Evolutionary conservation across 305 asterid genomes (phyloP), one percentile per base, ranked within the genome.

Genomic region (Solanum hybrid): DNA sequence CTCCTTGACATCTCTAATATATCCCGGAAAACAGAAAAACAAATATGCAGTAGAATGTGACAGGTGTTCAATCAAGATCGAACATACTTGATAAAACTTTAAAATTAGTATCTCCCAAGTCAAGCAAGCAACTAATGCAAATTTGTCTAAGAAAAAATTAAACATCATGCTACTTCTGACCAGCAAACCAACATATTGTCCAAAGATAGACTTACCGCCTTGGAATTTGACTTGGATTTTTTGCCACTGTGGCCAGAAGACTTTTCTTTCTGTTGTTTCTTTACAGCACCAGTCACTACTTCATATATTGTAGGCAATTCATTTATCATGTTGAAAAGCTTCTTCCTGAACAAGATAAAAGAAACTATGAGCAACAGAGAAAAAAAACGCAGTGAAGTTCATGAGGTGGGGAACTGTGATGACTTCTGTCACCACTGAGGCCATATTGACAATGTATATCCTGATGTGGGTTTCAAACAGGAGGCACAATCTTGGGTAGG

Each of bases 291-390:
- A 34, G 93, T 93, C 90, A 96, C 96, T 27, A 94, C 94, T 92
- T 96, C 98, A 91, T 89, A 95, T 39, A 96, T 93, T 17, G 98
- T 93, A 51, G 98, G 98, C 73, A 94, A 93, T 65, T 95, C 96
- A 86, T 95, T 96, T 89, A 95, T 94, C 98, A 95, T 90, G 93
- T 93, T 92, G 93, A 96, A 96, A 65, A 96, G 98, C 75, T 92
- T 93, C 92, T 95, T 93, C 96, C 98, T 96, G 95, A 51, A 93
- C 87, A 34, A 45, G 10, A 51, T 91, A 85, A 27, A 38, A 31
- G 31, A 57, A 57, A 57, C 20, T 6, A 32, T 85, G 31, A 85
- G 77, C 20, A 83, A 10, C 22, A 78, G 26, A 68, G 31, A 45
- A 10, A 6, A 84, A 31, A 31, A 57, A 45, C 4, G 2, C 13